A percentile compares a stretch with the other conserved stretches of the same genome.
Evolutionary conservation across 2,329 filamentous ascomycete species (phyloP).

Genomic region (Monosporascus sp.): DNA sequence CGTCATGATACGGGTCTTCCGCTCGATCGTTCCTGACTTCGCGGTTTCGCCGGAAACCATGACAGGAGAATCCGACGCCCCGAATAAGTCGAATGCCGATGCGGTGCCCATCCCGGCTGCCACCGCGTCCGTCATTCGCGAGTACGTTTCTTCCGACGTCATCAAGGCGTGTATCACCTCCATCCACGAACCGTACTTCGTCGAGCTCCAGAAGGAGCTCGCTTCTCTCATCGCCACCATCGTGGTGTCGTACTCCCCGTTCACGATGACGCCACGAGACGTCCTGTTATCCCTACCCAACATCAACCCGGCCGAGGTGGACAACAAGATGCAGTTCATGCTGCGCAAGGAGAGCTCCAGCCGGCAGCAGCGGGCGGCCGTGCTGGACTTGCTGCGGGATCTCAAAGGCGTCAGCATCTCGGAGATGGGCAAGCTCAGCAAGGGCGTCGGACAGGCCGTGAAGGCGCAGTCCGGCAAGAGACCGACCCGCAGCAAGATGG

Average conservation of each 20-base stretch:
- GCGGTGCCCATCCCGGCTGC: constrained; percentile 43
- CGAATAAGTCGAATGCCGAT: constrained; percentile 19
- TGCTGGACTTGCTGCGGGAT: constrained; percentile 79
- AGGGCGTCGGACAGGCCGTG: constrained; percentile 36
- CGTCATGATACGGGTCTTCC: constrained; percentile 79
- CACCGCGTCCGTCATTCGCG: constrained; percentile 65
- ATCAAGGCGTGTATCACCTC: constrained; percentile 85
- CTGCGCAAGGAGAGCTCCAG: constrained; percentile 53
- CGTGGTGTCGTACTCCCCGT: constrained; percentile 65
- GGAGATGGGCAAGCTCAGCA: constrained; percentile 80
- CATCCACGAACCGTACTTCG: constrained; percentile 92
- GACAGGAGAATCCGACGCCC: constrained; percentile 1
- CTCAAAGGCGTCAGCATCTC: constrained; percentile 88
- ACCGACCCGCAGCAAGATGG: constrained; percentile 51
- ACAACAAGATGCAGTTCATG: constrained; percentile 56
- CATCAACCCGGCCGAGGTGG: constrained; percentile 63
- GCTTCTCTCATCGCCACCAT: constrained; percentile 84
- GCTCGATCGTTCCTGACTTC: constrained; percentile 79
- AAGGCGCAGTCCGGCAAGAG: constrained; percentile 31
- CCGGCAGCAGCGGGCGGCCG: constrained; percentile 73
- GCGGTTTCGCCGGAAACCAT: constrained; percentile 13
- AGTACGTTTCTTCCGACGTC: constrained; percentile 85
- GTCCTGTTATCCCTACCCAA: constrained; percentile 78
- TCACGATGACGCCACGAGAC: constrained; percentile 64
- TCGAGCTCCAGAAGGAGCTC: constrained; percentile 90